Percentiles rank a stretch among this genome's conserved stretches.
Evolutionary conservation across 805 yeast genomes (phyloP).

Genomic region (Wickerhamomyces bovis): DNA sequence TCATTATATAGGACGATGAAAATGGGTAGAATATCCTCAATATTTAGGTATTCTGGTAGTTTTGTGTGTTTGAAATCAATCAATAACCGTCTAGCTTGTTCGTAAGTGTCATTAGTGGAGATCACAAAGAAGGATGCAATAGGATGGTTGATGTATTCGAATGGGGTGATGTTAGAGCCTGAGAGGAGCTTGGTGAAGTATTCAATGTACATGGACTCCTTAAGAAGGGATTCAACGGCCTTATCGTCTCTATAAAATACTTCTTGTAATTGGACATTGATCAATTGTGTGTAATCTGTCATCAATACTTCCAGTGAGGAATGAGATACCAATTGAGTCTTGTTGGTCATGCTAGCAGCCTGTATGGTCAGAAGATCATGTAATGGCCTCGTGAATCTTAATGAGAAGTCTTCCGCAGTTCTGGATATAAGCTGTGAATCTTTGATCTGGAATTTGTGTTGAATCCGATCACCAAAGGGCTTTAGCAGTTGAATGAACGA

Average conservation of each 20-base stretch:
- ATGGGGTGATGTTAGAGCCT: conserved; percentile 57
- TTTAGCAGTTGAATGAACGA: conserved; percentile 42
- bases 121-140: conserved; percentile 66
- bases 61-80: conserved; percentile 42
- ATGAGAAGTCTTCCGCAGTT: conserved; percentile 46
- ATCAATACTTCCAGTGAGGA: conserved; percentile 33
- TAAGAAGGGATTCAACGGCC: conserved; percentile 27
- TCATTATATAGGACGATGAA: conserved; percentile 47
- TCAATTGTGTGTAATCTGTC: conserved; percentile 25
- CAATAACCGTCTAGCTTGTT: conserved; percentile 51
- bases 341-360: conserved; percentile 17
- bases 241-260: conserved; percentile 11
- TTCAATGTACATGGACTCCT: conserved; percentile 47
- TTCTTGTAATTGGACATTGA: conserved; percentile 18
- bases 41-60: conserved; percentile 60
- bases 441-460: conserved; percentile 42
- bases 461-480: conserved; percentile 51
- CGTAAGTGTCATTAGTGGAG: conserved; percentile 47
- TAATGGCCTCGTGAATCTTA: conserved; percentile 44
- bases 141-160: conserved; percentile 87
- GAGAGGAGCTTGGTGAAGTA: conserved; percentile 55
- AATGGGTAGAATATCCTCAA: conserved; percentile 53
- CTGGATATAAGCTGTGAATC: conserved; percentile 46
- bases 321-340: conserved; percentile 27
- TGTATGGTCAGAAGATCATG: conserved; percentile 28